Evolutionary conservation across 163 green algal genomes (phyloP), one percentile per base, ranked within the genome.

Genomic region (Scenedesmus sp.): DNA sequence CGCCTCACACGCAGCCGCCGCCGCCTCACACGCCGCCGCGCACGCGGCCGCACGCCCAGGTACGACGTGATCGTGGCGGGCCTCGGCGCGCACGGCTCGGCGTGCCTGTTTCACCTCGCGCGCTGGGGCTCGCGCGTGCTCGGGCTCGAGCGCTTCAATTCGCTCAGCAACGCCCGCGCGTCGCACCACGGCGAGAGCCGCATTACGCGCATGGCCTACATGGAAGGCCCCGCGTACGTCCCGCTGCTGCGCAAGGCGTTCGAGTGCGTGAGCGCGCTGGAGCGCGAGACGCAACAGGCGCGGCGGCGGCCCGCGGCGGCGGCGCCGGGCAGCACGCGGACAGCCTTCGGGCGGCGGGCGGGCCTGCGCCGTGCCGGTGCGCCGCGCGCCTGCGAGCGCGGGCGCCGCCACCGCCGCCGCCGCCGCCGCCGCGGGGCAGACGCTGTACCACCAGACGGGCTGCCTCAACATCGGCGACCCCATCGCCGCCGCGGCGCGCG

Each of bases 41-140:
- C n/a, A n/a, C n/a, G n/a, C n/a, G n/a, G n/a, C n/a, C n/a, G n/a
- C n/a, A n/a, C n/a, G n/a, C n/a, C n/a, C 39, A 47, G 34, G 1
- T 83, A 63, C 39, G 75, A 83, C 26, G 64, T 56, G 2, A 77
- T 83, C 24, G 75, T 83, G n/a, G 56, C 77, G 1, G 75, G 75
- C 20, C 64, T 83, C 2, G 75, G 75, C 44, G 54, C 75, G 20
- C 75, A 83, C 24, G 75, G 75, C 56, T 77, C 64, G 54, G 65
- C 64, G 18, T 28, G 22, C 14, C 65, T 83, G 45, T 83, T 77
- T 45, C 53, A 75, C 64, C 56, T 83, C 10, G 75, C 75, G 42
- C 75, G 62, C 36, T 73, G 65, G 63, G 74, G 74, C 62, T 73
- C 50, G 2, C 67, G 47, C 31, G 71, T 83, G 29, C 56, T 83